phyloP scores from a whole-genome alignment of 2,329 filamentous ascomycete species.

The Alternaria solani region DNA sequence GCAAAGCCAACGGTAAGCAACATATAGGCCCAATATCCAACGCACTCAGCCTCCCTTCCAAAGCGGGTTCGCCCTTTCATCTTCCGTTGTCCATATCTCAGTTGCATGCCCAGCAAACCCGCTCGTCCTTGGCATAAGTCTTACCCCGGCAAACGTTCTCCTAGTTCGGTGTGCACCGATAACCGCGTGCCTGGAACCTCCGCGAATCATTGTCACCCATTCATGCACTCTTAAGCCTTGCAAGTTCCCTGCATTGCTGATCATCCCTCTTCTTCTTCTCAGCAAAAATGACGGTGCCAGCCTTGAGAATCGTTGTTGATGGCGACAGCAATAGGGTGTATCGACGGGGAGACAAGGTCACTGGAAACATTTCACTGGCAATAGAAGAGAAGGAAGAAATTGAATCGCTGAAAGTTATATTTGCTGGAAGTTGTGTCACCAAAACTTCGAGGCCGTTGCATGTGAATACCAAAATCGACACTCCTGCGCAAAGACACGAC shows the following conservation, averaged over 20 bases:
- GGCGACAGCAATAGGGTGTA: conserved; percentile 42
- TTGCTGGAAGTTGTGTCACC: conserved; percentile 44
- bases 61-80: conserved; percentile 25
- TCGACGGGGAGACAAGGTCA: conserved; percentile 44
- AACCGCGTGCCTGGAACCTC: conserved; percentile 36
- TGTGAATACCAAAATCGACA: conserved; percentile 23
- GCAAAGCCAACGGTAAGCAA: conserved; percentile 7
- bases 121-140: conserved; percentile 40
- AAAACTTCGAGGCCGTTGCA: conserved; percentile 42
- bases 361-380: conserved; percentile 42
- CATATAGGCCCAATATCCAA: conserved; percentile 8
- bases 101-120: conserved; percentile 40
- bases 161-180: conserved; percentile 36
- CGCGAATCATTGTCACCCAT: conserved; percentile 23
- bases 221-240: conserved; percentile 29
- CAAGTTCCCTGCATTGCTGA: conserved; percentile 40
- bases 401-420: conserved; percentile 39
- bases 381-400: conserved; percentile 39
- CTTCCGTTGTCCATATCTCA: conserved; percentile 33
- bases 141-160: conserved; percentile 42
- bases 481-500: conserved; percentile 26
- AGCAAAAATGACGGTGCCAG: conserved; percentile 37
- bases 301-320: conserved; percentile 42
- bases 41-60: conserved; percentile 26
- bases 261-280: conserved; percentile 19